Percentiles rank a stretch among this genome's conserved stretches.
Evolutionary conservation across 257 asterid species (phyloP).

Genomic region (Petrea volubilis): DNA sequence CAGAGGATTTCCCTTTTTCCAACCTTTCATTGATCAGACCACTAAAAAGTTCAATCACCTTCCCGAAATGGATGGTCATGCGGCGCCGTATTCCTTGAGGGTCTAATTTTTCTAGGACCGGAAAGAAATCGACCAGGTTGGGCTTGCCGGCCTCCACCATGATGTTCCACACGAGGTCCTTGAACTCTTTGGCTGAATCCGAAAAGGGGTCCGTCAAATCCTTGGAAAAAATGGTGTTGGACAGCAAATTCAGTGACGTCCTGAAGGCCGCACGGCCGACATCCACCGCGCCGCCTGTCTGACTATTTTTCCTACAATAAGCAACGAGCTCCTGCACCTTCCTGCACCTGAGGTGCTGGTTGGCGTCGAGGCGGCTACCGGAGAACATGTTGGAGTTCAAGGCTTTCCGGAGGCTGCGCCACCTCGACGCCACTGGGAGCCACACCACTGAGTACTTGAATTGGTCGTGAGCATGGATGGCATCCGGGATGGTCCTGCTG

Average conservation of each 20-base stretch:
- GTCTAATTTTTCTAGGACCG: constrained; percentile 42
- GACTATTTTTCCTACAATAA: constrained; percentile 43
- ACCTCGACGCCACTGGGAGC: constrained; percentile 59
- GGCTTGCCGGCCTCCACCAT: constrained; percentile 67
- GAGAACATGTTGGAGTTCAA: constrained; percentile 64
- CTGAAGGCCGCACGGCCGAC: constrained; percentile 56
- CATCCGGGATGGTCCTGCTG: constrained; percentile 49
- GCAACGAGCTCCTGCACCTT: constrained; percentile 66
- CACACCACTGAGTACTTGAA: constrained; percentile 60
- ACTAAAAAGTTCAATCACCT: constrained; percentile 30
- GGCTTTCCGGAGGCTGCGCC: constrained; percentile 68
- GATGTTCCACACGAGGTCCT: constrained; percentile 49
- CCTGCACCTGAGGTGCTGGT: constrained; percentile 45
- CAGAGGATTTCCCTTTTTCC: constrained; percentile 27
- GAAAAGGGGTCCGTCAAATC: constrained; percentile 53
- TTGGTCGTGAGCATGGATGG: constrained; percentile 63
- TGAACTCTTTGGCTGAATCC: constrained; percentile 62
- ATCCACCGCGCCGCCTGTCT: constrained; percentile 47
- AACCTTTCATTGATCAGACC: constrained; percentile 49
- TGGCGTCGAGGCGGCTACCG: constrained; percentile 59
- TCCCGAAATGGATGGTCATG: constrained; percentile 35
- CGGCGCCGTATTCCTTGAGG: constrained; percentile 63
- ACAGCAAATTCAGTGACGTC: constrained; percentile 51
- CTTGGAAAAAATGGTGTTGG: constrained; percentile 50
- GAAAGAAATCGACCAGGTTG: constrained; percentile 63